These are phyloP conservation scores for Boletus edulis DNA, from an alignment of 768 basidiomycete genomes.

Conservation along the genomic window DNA sequence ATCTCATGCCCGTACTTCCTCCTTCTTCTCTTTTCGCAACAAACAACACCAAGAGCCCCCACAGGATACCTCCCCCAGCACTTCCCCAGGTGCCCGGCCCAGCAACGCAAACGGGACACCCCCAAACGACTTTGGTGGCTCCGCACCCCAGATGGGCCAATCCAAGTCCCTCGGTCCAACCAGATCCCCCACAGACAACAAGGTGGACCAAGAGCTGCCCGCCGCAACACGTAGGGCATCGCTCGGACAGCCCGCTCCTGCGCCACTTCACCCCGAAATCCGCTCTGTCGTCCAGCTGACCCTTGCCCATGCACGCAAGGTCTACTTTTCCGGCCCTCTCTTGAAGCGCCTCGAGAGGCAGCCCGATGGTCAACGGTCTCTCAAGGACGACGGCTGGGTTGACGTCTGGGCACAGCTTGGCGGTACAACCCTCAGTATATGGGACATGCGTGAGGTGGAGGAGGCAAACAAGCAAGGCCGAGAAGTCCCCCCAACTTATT, in stretches of 20 bases:
- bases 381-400: constrained; percentile 76
- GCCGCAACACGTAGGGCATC: constrained; percentile 19
- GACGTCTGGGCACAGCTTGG: constrained; percentile 90
- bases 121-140: constrained; percentile 21
- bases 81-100: constrained; percentile 9
- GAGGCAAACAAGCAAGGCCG: constrained; percentile 76
- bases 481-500: constrained; percentile 83
- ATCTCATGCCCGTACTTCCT: constrained; percentile 54
- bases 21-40: constrained; percentile 62
- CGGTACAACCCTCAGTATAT: constrained; percentile 85
- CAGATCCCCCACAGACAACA: constrained; percentile 19
- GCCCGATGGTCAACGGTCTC: constrained; percentile 66
- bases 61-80: constrained; percentile 18
- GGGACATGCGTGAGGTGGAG: constrained; percentile 89
- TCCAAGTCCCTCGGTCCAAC: constrained; percentile 32
- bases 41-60: constrained; percentile 29
- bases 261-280: constrained; percentile 75
- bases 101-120: constrained; percentile 11
- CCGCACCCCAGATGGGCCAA: constrained; percentile 32
- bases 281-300: constrained; percentile 75
- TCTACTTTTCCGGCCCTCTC: constrained; percentile 85
- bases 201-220: constrained; percentile 24
- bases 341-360: constrained; percentile 75
- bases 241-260: constrained; percentile 20
- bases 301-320: constrained; percentile 75